Evolutionary conservation across 2,329 filamentous ascomycete species (phyloP), one percentile per base, ranked within the genome.

Genomic region (Sarocladium oryzae): DNA sequence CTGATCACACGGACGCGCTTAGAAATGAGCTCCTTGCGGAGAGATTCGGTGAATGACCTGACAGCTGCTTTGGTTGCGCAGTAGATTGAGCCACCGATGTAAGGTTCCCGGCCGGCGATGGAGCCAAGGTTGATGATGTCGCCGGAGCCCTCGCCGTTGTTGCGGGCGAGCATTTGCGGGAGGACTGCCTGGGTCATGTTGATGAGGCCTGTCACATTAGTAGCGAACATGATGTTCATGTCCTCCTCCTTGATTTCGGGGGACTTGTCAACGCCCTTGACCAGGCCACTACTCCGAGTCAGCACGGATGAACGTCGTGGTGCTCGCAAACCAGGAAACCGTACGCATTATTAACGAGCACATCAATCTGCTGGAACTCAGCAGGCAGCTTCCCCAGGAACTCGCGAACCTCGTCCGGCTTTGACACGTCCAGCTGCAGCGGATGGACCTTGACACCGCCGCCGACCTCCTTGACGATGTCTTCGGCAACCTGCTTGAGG

Each of bases 111-210:
- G 24, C 89, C 91, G 16, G 91, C 91, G 63, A 96, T 91, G 58
- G 85, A 90, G 55, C 91, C 91, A 62, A 96, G 72, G 64, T 96
- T 97, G 73, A 99, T 95, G 66, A 99, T 91, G 66, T 97, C 92
- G 60, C 92, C 92, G 40, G 80, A 75, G 52, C 90, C 91, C 23
- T 48, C 52, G 54, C 87, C 85, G 53, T 91, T 78, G 65, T 71
- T 81, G 68, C 79, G 88, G 59, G 80, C 76, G 68, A 89, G 86
- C 77, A 92, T 93, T 64, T 89, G 83, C 49, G 88, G 83, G 18
- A 97, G 69, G 36, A 96, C 76, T 38, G 88, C 88, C 75, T 99
- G 93, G 0, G 93, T 97, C 86, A 97, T 89, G 75, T 92, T 88
- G 74, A 99, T 93, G 28, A 99, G 77, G 24, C 93, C 93, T 2